Conservation (phyloP, 2,329 filamentous ascomycete species). For the Fusarium buharicum region DNA sequence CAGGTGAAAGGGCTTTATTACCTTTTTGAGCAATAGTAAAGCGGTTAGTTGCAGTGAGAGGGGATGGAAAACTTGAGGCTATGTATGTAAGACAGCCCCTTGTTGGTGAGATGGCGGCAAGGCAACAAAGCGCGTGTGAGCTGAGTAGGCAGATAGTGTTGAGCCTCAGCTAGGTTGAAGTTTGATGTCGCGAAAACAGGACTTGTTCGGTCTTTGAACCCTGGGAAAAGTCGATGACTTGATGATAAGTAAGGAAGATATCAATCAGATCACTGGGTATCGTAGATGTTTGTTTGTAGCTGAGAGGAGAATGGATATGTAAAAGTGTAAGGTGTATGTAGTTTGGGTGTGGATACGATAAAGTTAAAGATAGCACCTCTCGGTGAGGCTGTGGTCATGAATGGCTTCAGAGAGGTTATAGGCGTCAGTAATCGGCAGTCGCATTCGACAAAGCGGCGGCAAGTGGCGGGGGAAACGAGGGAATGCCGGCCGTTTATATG, state of each 20-base stretch:
- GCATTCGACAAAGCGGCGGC: constrained; percentile 36
- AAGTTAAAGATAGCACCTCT: constrained; percentile 1
- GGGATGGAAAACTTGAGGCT: constrained; percentile 1
- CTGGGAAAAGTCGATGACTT: neutral
- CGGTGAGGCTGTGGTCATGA: constrained; percentile 20
- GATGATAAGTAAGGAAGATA: constrained; percentile 1
- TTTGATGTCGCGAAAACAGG: neutral
- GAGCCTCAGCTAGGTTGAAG: constrained; percentile 12
- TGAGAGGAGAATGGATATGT: neutral
- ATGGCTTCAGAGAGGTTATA: constrained; percentile 13
- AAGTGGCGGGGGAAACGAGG: constrained; percentile 47
- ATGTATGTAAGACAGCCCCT: constrained; percentile 19
- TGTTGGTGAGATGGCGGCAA: constrained; percentile 21
- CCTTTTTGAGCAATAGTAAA: constrained; percentile 15
- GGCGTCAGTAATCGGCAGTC: constrained; percentile 38
- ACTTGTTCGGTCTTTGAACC: neutral
- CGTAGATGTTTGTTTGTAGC: no score
- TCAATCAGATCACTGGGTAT: neutral
- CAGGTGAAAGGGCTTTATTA: constrained; percentile 7
- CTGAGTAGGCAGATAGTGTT: constrained; percentile 19
- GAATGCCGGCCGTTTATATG: constrained; percentile 63
- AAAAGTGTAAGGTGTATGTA: constrained; percentile 8
- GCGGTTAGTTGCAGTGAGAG: constrained; percentile 15
- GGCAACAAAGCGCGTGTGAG: constrained; percentile 21
- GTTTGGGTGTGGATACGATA: constrained; percentile 1